Conservation (phyloP, 2,329 filamentous ascomycete species). For the Curvularia sp. region DNA sequence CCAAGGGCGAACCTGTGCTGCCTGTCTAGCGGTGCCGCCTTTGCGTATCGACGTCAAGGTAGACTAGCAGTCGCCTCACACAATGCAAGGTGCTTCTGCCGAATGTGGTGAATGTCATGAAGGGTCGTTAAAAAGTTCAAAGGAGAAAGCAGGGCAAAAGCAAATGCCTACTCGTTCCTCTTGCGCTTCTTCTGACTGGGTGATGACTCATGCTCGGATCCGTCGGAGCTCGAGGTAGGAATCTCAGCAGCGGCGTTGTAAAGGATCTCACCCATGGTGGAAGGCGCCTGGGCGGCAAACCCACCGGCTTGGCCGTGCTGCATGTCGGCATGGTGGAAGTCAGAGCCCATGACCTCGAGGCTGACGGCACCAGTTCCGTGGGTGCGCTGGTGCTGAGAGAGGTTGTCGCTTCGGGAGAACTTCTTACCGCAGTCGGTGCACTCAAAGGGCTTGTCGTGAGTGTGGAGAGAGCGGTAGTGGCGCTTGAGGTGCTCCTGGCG, state of each 20-base stretch:
- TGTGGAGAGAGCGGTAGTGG: conserved; percentile 97
- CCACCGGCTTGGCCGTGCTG: conserved; percentile 34
- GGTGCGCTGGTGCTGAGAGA: conserved; percentile 93
- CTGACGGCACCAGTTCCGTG: conserved; percentile 89
- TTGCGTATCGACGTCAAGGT: conserved; percentile 43
- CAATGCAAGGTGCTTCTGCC: conserved; percentile 38
- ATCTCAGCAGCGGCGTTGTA: conserved; percentile 49
- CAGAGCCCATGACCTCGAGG: conserved; percentile 81
- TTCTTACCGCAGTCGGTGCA: conserved; percentile 99
- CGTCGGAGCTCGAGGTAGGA: conserved; percentile 46
- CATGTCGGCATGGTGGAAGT: conserved; percentile 59
- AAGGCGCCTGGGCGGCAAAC: conserved; percentile 48
- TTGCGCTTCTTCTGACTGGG: conserved; percentile 69
- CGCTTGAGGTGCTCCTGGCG: conserved; percentile 98
- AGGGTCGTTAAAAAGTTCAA: conserved; percentile 44
- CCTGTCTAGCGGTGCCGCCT: conserved; percentile 45
- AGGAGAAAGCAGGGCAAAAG: conserved; percentile 25
- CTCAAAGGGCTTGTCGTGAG: conserved; percentile 97
- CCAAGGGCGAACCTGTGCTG: conserved; percentile 33
- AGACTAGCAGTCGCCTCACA: conserved; percentile 39
- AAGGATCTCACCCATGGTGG: conserved; percentile 48
- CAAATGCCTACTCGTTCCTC: conserved; percentile 63
- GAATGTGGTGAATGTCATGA: conserved; percentile 42
- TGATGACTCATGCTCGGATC: conserved; percentile 50
- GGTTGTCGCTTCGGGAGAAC: conserved; percentile 97